Evolutionary conservation across 129 eudicot genomes (phyloP).

Genomic region (Kitagawia praeruptora): DNA sequence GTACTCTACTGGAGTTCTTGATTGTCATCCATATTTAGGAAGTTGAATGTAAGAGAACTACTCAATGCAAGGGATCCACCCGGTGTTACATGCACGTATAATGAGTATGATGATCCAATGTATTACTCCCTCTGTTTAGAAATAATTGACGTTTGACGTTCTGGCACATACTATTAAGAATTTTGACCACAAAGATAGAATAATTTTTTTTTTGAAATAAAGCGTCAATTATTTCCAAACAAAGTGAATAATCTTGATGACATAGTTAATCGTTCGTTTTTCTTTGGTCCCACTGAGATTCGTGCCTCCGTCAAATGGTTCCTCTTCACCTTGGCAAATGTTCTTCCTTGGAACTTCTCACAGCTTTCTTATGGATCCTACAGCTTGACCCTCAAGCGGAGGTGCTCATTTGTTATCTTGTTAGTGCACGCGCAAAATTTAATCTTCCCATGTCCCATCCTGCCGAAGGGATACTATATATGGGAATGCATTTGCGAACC

Average conservation of each 20-base stretch:
- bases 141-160: too few species aligned
- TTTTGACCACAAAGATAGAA: too few species aligned
- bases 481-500: conserved; percentile 22
- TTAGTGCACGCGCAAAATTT: not conserved
- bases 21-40: too few species aligned
- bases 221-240: too few species aligned
- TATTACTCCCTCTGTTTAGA: too few species aligned
- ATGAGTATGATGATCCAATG: too few species aligned
- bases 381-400: conserved; percentile 25
- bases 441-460: not conserved
- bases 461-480: conserved; percentile 21
- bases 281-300: conserved; percentile 20
- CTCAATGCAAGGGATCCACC: too few species aligned
- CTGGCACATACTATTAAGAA: too few species aligned
- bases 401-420: conserved; percentile 7
- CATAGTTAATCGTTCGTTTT: conserved; percentile 17
- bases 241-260: conserved; percentile 10
- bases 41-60: too few species aligned
- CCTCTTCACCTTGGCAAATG: conserved; percentile 9
- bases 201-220: too few species aligned
- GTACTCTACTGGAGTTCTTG: too few species aligned
- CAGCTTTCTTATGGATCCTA: conserved; percentile 33
- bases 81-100: too few species aligned
- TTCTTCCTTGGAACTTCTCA: conserved; percentile 20
- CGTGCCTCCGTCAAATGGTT: not conserved